These are phyloP conservation scores for Diutina sp. DNA, from an alignment of 1,139 yeast species.

Conservation along the genomic window DNA sequence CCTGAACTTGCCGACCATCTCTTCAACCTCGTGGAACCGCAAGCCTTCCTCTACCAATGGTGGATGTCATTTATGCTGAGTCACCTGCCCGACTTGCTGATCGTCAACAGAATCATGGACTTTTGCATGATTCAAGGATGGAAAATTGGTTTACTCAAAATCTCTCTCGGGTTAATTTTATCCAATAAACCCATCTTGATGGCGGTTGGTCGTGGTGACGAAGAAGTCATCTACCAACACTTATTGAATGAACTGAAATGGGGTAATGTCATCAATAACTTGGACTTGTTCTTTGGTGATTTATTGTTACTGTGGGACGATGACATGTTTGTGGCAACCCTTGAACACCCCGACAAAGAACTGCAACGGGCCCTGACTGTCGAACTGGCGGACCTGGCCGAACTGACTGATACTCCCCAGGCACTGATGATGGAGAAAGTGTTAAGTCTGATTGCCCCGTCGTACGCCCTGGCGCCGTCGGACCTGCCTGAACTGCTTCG, in stretches of 20 bases:
- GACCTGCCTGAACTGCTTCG: background rate
- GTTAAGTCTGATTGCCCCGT: conserved; percentile 4
- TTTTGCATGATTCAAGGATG: conserved; percentile 52
- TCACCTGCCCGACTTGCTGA: conserved; percentile 41
- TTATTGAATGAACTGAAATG: conserved; percentile 43
- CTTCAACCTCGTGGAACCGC: conserved; percentile 23
- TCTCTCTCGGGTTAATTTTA: conserved; percentile 42
- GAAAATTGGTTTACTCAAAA: conserved; percentile 47
- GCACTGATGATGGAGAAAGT: conserved; percentile 7
- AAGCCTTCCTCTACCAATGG: conserved; percentile 49
- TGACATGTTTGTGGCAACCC: conserved; percentile 11
- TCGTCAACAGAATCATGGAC: conserved; percentile 43
- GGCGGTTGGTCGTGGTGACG: conserved; percentile 35
- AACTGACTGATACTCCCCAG: background rate
- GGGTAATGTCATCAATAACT: conserved; percentile 37
- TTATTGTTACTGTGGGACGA: conserved; percentile 26
- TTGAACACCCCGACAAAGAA: background rate
- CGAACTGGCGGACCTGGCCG: background rate
- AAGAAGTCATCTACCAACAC: conserved; percentile 51
- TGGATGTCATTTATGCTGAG: conserved; percentile 54
- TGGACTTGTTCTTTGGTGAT: conserved; percentile 30
- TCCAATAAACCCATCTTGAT: conserved; percentile 40
- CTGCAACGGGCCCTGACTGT: background rate
- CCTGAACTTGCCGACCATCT: conserved; percentile 35
- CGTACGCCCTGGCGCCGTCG: conserved; percentile 1